These are phyloP conservation scores for Agastache rugosa DNA, from an alignment of 257 asterid species.

Conservation along the genomic window DNA sequence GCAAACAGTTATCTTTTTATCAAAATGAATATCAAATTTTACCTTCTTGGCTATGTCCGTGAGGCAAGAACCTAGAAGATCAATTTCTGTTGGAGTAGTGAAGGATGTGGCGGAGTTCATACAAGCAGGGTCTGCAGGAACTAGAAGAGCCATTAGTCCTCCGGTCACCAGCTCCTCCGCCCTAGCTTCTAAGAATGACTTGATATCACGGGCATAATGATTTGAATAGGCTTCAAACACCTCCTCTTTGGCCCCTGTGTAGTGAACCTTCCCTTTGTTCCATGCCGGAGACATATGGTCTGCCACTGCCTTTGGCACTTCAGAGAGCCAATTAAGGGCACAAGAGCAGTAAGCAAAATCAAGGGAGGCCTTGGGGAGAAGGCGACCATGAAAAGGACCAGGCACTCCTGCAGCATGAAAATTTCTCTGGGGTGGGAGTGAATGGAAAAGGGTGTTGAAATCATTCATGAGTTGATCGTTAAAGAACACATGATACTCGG, in stretches of 20 bases:
- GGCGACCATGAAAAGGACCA: slow-evolving; percentile 51
- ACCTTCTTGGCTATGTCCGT: slow-evolving; percentile 63
- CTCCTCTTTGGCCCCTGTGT: slow-evolving; percentile 39
- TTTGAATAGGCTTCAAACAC: slow-evolving; percentile 46
- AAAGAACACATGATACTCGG: slow-evolving; percentile 54
- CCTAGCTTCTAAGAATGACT: slow-evolving; percentile 50
- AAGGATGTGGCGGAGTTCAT: slow-evolving; percentile 25
- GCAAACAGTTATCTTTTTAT: not conserved
- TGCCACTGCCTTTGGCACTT: slow-evolving; percentile 46
- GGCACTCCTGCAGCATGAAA: slow-evolving; percentile 57
- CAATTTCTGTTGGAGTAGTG: slow-evolving; percentile 35
- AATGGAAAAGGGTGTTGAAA: slow-evolving; percentile 54
- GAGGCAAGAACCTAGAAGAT: slow-evolving; percentile 49
- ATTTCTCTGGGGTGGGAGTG: slow-evolving; percentile 43
- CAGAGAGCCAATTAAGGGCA: slow-evolving; percentile 55
- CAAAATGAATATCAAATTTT: not conserved
- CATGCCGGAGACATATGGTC: slow-evolving; percentile 43
- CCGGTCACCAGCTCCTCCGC: slow-evolving; percentile 52
- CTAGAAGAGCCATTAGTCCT: slow-evolving; percentile 56
- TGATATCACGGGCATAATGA: slow-evolving; percentile 45
- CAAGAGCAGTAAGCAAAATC: slow-evolving; percentile 54
- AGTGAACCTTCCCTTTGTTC: slow-evolving; percentile 50
- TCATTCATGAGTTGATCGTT: slow-evolving; percentile 53
- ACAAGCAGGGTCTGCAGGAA: slow-evolving; percentile 48
- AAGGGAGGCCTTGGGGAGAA: slow-evolving; percentile 49